These are phyloP conservation scores for Cladosporium sp. DNA, from an alignment of 2,329 filamentous ascomycete species.

Conservation along the genomic window DNA sequence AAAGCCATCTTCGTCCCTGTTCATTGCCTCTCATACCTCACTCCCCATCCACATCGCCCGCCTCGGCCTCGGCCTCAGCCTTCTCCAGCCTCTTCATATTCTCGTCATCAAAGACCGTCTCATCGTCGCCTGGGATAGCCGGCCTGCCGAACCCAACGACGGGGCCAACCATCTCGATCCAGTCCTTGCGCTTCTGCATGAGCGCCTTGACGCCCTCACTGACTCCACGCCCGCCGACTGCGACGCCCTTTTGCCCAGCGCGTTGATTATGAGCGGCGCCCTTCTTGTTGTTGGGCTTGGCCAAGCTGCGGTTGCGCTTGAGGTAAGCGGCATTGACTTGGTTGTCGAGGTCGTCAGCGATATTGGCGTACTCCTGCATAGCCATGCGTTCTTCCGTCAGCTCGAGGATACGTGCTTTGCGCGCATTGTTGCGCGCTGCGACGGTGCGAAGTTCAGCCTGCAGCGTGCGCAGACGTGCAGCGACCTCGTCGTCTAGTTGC, in stretches of 20 bases:
- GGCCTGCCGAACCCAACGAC: slow-evolving; percentile 85
- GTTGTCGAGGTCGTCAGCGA: slow-evolving; percentile 91
- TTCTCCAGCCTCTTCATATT: slow-evolving; percentile 73
- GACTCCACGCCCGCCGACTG: slow-evolving; percentile 70
- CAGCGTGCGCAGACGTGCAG: slow-evolving; percentile 80
- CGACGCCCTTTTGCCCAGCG: slow-evolving; percentile 66
- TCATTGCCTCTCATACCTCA: background rate
- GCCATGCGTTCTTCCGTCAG: slow-evolving; percentile 91
- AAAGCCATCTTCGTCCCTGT: background rate
- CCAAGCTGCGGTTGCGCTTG: slow-evolving; percentile 93
- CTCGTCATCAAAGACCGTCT: slow-evolving; percentile 73
- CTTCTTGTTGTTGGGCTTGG: slow-evolving; percentile 81
- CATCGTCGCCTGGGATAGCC: slow-evolving; percentile 69
- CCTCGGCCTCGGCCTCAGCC: slow-evolving; percentile 77
- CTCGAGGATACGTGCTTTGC: slow-evolving; percentile 82
- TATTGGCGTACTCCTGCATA: slow-evolving; percentile 94
- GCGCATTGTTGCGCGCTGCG: slow-evolving; percentile 83
- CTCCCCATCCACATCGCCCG: slow-evolving; percentile 48
- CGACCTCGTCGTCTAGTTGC: slow-evolving; percentile 91
- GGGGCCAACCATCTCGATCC: slow-evolving; percentile 86
- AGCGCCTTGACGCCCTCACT: slow-evolving; percentile 87
- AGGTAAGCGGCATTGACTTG: slow-evolving; percentile 95
- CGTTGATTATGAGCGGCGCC: slow-evolving; percentile 51
- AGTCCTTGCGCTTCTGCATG: slow-evolving; percentile 86
- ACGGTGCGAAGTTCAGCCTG: slow-evolving; percentile 81